Conservation (phyloP, 129 eudicot genomes). For the Mikania micrantha region DNA sequence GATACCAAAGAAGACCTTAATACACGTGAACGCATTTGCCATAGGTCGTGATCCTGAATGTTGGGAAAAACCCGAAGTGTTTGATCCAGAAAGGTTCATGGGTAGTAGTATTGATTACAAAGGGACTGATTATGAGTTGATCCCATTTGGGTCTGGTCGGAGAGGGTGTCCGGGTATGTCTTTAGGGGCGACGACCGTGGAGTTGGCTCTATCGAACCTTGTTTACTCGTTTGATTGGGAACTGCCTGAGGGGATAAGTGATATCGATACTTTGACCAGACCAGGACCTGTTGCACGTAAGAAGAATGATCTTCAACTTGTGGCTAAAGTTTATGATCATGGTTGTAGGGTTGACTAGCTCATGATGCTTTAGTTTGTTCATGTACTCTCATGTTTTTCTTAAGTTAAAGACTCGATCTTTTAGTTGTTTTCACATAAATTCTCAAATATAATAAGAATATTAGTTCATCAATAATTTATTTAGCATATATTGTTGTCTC, state of each 20-base stretch:
- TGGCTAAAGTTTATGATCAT: conserved; percentile 10
- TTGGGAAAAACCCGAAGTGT: conserved; percentile 35
- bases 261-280: conserved; percentile 25
- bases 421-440: too few species aligned
- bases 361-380: neutral
- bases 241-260: conserved; percentile 13
- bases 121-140: conserved; percentile 26
- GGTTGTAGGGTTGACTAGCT: neutral
- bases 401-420: too few species aligned
- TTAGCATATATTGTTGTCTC: too few species aligned
- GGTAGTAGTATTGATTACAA: conserved; percentile 25
- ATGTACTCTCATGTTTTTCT: too few species aligned
- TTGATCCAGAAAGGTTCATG: conserved; percentile 33
- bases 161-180: conserved; percentile 33
- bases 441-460: too few species aligned
- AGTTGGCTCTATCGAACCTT: conserved; percentile 28
- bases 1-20: conserved; percentile 27
- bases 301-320: conserved; percentile 23
- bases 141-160: conserved; percentile 41
- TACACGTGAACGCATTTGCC: conserved; percentile 32
- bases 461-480: too few species aligned
- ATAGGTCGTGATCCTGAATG: conserved; percentile 34
- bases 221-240: conserved; percentile 34
- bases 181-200: conserved; percentile 26
- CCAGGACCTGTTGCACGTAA: conserved; percentile 26